Evolutionary conservation across 768 basidiomycete species (phyloP).

Genomic region (Tylopilus balloui): DNA sequence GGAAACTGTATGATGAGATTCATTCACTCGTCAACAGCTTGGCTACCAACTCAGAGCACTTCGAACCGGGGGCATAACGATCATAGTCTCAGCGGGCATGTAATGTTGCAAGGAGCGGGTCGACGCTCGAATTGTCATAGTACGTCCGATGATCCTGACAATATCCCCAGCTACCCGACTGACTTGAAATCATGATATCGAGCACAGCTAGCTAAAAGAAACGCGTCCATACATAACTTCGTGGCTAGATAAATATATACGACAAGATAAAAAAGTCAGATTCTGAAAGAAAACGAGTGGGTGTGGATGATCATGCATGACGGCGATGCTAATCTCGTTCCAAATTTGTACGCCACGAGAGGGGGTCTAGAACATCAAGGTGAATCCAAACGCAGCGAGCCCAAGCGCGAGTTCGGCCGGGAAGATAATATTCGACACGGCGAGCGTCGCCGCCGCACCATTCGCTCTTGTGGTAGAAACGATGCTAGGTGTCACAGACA

Average conservation of each 20-base stretch:
- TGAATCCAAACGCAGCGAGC: conserved; percentile 20
- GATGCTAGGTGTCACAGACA: background rate
- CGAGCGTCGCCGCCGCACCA: conserved; percentile 2
- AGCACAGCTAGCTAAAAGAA: background rate
- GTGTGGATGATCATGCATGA: background rate
- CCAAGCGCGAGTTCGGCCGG: conserved; percentile 17
- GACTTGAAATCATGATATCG: background rate
- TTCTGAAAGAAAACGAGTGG: background rate
- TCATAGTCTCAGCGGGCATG: too few relatives aligned
- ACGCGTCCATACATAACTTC: background rate
- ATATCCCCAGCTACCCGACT: too few relatives aligned
- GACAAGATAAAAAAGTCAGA: background rate
- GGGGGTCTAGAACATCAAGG: conserved; percentile 13
- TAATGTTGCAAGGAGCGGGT: too few relatives aligned
- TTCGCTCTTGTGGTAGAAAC: background rate
- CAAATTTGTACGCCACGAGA: background rate
- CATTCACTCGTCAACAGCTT: too few relatives aligned
- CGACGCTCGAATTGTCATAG: too few relatives aligned
- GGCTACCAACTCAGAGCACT: too few relatives aligned
- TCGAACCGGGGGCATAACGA: too few relatives aligned
- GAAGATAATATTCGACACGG: conserved; percentile 7
- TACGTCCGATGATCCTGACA: too few relatives aligned
- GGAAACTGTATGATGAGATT: too few relatives aligned
- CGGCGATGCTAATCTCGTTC: background rate
- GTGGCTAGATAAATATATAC: background rate